phyloP scores from a whole-genome alignment of 176 grass and related monocot species.

The Pontederia paniculata region DNA sequence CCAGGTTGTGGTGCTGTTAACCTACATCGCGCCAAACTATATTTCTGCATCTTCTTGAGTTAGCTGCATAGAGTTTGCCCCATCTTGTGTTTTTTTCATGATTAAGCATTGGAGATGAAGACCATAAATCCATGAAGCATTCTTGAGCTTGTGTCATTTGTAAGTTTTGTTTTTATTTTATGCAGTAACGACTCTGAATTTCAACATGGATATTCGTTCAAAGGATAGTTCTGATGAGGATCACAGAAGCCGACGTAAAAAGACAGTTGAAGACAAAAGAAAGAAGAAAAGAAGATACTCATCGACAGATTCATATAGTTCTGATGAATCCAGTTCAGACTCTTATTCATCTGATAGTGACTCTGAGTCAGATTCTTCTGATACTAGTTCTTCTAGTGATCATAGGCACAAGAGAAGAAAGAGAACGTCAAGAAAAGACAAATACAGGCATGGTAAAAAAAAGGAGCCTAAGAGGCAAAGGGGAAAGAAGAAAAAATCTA shows the following conservation, averaged over 20 bases:
- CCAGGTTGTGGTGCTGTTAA: too few species aligned
- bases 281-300: slow-evolving; percentile 48
- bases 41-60: too few species aligned
- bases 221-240: slow-evolving; percentile 26
- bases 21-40: too few species aligned
- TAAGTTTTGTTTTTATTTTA: slow-evolving; percentile 3
- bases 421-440: slow-evolving; percentile 53
- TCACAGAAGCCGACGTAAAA: slow-evolving; percentile 25
- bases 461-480: slow-evolving; percentile 44
- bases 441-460: slow-evolving; percentile 31
- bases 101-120: too few species aligned
- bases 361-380: slow-evolving; percentile 47
- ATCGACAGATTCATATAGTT: slow-evolving; percentile 67
- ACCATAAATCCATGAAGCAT: neutral
- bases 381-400: slow-evolving; percentile 67
- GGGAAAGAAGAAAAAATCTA: slow-evolving; percentile 24
- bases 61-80: too few species aligned
- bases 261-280: slow-evolving; percentile 19
- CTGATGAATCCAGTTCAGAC: slow-evolving; percentile 49
- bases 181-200: slow-evolving; percentile 43
- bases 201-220: neutral
- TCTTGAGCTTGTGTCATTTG: too few species aligned
- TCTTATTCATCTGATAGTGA: slow-evolving; percentile 56
- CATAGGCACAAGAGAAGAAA: slow-evolving; percentile 52
- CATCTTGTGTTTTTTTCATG: too few species aligned